Percentiles rank a stretch among this genome's conserved stretches.
These are phyloP conservation scores for Astrocystis sublimbata DNA, from an alignment of 495 filamentous ascomycete genomes.

Conservation along the genomic window DNA sequence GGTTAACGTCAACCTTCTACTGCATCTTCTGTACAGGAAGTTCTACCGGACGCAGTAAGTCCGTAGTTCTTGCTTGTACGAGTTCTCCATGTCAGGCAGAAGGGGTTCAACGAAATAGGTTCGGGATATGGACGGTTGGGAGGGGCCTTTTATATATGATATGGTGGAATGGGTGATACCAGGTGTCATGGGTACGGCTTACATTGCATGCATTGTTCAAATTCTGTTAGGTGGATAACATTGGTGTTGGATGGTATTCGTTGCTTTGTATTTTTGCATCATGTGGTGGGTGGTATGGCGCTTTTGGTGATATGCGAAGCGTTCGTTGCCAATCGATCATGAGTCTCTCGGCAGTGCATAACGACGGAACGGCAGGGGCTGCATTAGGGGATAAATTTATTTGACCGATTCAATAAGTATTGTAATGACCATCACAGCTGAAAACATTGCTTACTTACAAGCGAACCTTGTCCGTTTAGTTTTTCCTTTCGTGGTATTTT, in stretches of 20 bases:
- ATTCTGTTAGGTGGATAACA: neutral
- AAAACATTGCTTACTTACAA: conserved; percentile 5
- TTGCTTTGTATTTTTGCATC: neutral
- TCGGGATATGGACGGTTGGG: conserved; percentile 11
- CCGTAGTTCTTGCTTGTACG: neutral
- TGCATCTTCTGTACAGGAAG: conserved; percentile 97
- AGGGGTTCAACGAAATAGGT: neutral
- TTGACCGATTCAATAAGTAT: conserved; percentile 8
- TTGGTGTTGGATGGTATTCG: conserved; percentile 2
- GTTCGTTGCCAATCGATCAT: neutral
- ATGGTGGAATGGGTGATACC: conserved; percentile 19
- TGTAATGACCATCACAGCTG: conserved; percentile 11
- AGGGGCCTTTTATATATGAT: conserved; percentile 19
- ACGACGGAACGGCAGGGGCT: too few species aligned
- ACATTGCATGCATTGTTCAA: conserved; percentile 10
- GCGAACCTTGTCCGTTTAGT: neutral
- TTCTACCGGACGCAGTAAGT: conserved; percentile 82
- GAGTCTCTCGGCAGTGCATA: neutral
- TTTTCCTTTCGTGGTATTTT: neutral
- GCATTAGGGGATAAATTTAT: neutral
- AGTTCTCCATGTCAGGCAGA: neutral
- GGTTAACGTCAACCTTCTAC: conserved; percentile 91
- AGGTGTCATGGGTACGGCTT: conserved; percentile 15
- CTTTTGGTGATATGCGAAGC: neutral
- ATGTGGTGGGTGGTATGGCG: conserved; percentile 2